Base-by-base conservation (phyloP, 306 rosid species). In the Potentilla sterilis region DNA sequence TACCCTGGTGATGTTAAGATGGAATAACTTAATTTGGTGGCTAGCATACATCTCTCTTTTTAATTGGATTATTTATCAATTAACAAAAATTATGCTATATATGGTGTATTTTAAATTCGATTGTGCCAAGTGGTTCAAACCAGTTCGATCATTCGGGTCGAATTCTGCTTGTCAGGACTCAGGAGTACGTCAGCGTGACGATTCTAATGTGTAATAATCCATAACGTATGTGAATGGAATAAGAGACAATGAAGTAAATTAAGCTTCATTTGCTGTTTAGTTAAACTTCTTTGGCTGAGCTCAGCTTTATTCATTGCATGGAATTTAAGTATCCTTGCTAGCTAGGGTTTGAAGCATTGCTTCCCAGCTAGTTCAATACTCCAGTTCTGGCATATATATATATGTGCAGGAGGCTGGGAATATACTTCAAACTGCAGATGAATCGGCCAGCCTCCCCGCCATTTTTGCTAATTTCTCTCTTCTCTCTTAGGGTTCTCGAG, bases 21-120 rank as follows among this genome's bases (percentile, higher is more conserved):
- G 28, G 69, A 69, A 69, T 28, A 69, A 69, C 58, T 69, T 77
- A 14, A 6, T 32, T 57, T 57, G 67, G 15, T 44, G 7, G 24
- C 10, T 57, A 73, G 76, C 41, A 8, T 15, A 35, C 4, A 0
- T 61, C 0, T 61, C 66, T 1, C 38, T 55, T 21, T 5, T 24
- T 9, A 57, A 10, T 21, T 22, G 4, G 18, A 9, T 11, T 51
- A 54, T 54, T 18, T 18, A 16, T 51, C 19, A 6, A 22, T n/a
- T n/a, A n/a, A n/a, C n/a, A n/a, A n/a, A n/a, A n/a, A n/a, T n/a
- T n/a, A n/a, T n/a, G n/a, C n/a, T n/a, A n/a, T n/a, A n/a, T n/a
- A n/a, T 57, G 14, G 54, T 57, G 15, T 57, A 4, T 21, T 37
- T 57, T 14, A 28, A 59, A 8, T 58, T 58, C 19, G 40, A 59